A percentile compares a stretch with the other conserved stretches of the same genome.
These are phyloP conservation scores for Xylaria grammica DNA, from an alignment of 495 filamentous ascomycete genomes.

Conservation along the genomic window DNA sequence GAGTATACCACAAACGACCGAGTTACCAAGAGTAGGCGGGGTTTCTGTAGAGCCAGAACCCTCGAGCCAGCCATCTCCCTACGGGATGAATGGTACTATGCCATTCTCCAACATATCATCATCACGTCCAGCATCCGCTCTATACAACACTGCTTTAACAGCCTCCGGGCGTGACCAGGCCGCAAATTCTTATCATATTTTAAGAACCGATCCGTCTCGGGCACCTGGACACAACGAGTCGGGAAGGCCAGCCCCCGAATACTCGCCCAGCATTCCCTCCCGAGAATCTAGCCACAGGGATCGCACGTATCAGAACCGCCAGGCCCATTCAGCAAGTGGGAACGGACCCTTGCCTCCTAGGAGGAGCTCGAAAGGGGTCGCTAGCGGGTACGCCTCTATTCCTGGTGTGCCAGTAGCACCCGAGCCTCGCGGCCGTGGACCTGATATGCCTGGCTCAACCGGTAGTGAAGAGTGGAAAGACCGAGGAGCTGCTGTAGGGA, in stretches of 20 bases:
- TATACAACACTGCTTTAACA: conserved; percentile 51
- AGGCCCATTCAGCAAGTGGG: conserved; percentile 49
- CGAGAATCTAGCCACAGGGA: conserved; percentile 75
- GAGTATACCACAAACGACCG: conserved; percentile 39
- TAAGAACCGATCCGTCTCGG: conserved; percentile 69
- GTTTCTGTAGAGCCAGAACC: conserved; percentile 20
- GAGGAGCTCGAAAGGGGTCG: conserved; percentile 69
- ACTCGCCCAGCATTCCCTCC: conserved; percentile 67
- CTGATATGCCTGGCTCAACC: conserved; percentile 67
- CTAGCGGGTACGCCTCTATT: conserved; percentile 51
- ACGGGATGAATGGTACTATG: conserved; percentile 32
- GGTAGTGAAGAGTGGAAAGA: conserved; percentile 97
- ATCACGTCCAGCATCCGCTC: conserved; percentile 59
- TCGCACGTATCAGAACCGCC: conserved; percentile 65
- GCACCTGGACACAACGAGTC: conserved; percentile 61
- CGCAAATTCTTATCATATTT: conserved; percentile 52
- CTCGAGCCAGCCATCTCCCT: conserved; percentile 24
- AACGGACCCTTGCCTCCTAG: conserved; percentile 68
- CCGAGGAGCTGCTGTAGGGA: conserved; percentile 79
- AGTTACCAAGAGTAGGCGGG: conserved; percentile 27
- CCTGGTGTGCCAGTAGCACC: conserved; percentile 44
- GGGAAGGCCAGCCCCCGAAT: conserved; percentile 63
- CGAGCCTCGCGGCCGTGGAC: conserved; percentile 56
- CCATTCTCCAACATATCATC: conserved; percentile 37
- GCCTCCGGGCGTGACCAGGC: conserved; percentile 42